Evolutionary conservation across 257 asterid species (phyloP).

Genomic region (Gentiana macrophylla): DNA sequence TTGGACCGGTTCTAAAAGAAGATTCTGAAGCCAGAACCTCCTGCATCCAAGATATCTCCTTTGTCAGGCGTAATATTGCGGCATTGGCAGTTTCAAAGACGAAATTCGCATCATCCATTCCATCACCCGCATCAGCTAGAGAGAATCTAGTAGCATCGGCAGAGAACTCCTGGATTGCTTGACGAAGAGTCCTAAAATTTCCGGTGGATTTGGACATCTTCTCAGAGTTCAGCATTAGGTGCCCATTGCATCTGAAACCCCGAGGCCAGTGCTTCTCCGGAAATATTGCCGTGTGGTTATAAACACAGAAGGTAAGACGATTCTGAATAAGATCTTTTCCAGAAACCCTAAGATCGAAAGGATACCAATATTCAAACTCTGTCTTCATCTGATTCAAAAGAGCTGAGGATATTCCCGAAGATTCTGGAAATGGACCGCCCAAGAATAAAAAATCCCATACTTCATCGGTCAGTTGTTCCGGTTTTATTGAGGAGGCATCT

Average conservation of each 20-base stretch:
- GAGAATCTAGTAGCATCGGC: conserved; percentile 95
- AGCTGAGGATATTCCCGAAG: conserved; percentile 41
- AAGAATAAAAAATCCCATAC: conserved; percentile 90
- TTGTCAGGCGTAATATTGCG: conserved; percentile 83
- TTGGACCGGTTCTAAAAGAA: conserved; percentile 44
- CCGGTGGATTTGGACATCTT: conserved; percentile 98
- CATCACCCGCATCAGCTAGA: conserved; percentile 98
- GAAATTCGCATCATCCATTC: conserved; percentile 95
- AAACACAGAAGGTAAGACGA: conserved; percentile 78
- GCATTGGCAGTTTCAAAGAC: conserved; percentile 91
- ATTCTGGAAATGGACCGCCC: conserved; percentile 54
- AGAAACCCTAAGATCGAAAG: conserved; percentile 89
- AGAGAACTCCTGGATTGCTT: conserved; percentile 91
- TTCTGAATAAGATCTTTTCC: conserved; percentile 95
- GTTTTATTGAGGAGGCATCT: conserved; percentile 49
- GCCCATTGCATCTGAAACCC: conserved; percentile 94
- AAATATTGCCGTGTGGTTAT: conserved; percentile 72
- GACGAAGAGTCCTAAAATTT: conserved; percentile 73
- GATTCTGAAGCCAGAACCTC: conserved; percentile 56
- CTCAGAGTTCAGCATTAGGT: conserved; percentile 81
- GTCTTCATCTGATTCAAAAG: conserved; percentile 68
- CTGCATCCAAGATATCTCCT: conserved; percentile 84
- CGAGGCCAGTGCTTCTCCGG: conserved; percentile 78
- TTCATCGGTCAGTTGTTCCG: conserved; percentile 76
- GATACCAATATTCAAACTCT: conserved; percentile 96